Evolutionary conservation across 805 yeast genomes (phyloP).

Genomic region (Kockiozyma suomiensis): DNA sequence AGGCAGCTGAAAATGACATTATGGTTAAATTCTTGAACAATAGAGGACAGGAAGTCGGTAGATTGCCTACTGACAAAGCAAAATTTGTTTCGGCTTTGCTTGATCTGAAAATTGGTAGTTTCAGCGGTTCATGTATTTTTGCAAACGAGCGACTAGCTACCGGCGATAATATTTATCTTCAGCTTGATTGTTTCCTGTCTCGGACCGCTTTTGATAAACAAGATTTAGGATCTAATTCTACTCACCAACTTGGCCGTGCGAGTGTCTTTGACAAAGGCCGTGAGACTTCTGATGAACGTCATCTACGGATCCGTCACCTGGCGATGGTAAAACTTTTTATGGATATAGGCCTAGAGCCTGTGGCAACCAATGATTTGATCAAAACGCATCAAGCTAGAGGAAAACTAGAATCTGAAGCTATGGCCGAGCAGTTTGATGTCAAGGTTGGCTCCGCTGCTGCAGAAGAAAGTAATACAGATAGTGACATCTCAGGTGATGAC

Average conservation of each 20-base stretch:
- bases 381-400: constrained; percentile 12
- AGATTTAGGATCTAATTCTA: neutral
- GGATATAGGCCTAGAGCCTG: constrained; percentile 43
- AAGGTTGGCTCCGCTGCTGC: constrained; percentile 6
- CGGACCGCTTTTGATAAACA: constrained; percentile 19
- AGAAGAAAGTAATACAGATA: constrained; percentile 7
- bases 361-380: constrained; percentile 22
- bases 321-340: constrained; percentile 61
- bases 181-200: constrained; percentile 63
- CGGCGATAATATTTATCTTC: constrained; percentile 76
- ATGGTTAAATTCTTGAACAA: constrained; percentile 42
- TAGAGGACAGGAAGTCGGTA: constrained; percentile 64
- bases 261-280: constrained; percentile 39
- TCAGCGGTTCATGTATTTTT: constrained; percentile 60
- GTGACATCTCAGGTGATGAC: constrained; percentile 34
- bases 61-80: constrained; percentile 72
- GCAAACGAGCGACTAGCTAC: constrained; percentile 62
- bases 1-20: constrained; percentile 24
- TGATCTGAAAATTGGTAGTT: constrained; percentile 55
- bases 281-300: constrained; percentile 59
- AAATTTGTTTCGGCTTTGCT: constrained; percentile 65
- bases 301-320: constrained; percentile 55
- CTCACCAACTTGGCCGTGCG: neutral
- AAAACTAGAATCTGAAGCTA: constrained; percentile 27
- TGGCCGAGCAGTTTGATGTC: constrained; percentile 30